Percentiles rank a stretch among this genome's conserved stretches.
Evolutionary conservation across 225 moss, liverwort and hornwort genomes (phyloP).

Genomic region (Straminergon stramineum): DNA sequence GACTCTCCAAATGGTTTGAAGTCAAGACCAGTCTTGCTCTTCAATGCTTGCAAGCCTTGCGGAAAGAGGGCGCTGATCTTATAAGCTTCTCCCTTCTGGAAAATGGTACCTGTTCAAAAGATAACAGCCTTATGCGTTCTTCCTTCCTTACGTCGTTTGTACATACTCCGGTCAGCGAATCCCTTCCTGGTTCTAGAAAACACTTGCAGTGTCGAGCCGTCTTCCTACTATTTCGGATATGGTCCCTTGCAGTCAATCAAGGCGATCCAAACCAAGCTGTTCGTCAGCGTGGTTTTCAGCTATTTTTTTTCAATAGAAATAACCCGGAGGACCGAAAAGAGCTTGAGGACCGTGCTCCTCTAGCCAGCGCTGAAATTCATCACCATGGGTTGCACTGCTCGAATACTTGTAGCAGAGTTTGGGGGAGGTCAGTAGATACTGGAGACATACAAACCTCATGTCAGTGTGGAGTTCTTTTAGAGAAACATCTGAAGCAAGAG

Average conservation of each 20-base stretch:
- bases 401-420: background rate
- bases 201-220: constrained; percentile 57
- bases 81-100: constrained; percentile 21
- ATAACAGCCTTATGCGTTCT: constrained; percentile 12
- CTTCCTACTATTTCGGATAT: constrained; percentile 48
- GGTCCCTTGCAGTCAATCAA: constrained; percentile 10
- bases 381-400: background rate
- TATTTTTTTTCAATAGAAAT: background rate
- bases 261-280: background rate
- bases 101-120: background rate
- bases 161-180: background rate
- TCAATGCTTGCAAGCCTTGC: constrained; percentile 39
- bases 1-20: constrained; percentile 50
- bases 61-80: constrained; percentile 26
- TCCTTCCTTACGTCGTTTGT: constrained; percentile 27
- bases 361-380: background rate
- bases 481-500: constrained; percentile 10
- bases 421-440: background rate
- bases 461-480: background rate
- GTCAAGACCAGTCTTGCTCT: constrained; percentile 26
- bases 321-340: constrained; percentile 11
- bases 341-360: constrained; percentile 3
- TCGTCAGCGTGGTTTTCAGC: background rate
- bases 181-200: background rate
- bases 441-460: background rate